These are phyloP conservation scores for Fusarium sp. DNA, from an alignment of 2,329 filamentous ascomycete genomes.

Conservation along the genomic window DNA sequence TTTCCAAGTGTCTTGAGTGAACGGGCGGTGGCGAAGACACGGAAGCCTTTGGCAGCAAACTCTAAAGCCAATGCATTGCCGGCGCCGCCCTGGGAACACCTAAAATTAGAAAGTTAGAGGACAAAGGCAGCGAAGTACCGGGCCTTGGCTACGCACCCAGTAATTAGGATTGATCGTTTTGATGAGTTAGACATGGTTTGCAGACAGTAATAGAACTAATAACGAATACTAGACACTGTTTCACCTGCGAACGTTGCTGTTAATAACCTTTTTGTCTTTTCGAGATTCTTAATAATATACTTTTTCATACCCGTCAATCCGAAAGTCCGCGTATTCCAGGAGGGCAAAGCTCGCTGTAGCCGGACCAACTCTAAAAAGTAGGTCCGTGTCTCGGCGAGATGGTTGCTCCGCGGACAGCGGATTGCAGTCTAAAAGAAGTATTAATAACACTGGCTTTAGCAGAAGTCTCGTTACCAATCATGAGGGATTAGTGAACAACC, in stretches of 20 bases:
- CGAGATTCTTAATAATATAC: too few species aligned
- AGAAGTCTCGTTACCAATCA: too few species aligned
- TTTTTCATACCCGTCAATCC: too few species aligned
- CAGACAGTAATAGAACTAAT: background rate
- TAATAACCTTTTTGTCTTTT: too few species aligned
- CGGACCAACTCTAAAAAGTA: too few species aligned
- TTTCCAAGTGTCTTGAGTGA: background rate
- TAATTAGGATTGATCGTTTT: background rate
- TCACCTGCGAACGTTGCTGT: too few species aligned
- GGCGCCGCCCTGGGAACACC: conserved; percentile 18
- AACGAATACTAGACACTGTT: background rate
- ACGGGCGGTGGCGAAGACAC: conserved; percentile 24
- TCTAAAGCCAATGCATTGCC: conserved; percentile 16
- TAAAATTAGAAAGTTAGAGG: background rate
- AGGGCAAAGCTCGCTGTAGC: too few species aligned
- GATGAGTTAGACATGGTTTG: background rate
- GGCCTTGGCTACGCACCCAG: background rate
- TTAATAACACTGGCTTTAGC: too few species aligned
- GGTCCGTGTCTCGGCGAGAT: background rate
- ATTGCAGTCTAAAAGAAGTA: too few species aligned
- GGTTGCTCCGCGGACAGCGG: background rate
- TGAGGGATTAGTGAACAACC: too few species aligned
- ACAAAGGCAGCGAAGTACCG: background rate
- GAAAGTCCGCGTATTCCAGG: too few species aligned
- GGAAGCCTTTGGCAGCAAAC: conserved; percentile 15